Conservation (phyloP, 257 asterid genomes). For the Nicotiana sylvestris region DNA sequence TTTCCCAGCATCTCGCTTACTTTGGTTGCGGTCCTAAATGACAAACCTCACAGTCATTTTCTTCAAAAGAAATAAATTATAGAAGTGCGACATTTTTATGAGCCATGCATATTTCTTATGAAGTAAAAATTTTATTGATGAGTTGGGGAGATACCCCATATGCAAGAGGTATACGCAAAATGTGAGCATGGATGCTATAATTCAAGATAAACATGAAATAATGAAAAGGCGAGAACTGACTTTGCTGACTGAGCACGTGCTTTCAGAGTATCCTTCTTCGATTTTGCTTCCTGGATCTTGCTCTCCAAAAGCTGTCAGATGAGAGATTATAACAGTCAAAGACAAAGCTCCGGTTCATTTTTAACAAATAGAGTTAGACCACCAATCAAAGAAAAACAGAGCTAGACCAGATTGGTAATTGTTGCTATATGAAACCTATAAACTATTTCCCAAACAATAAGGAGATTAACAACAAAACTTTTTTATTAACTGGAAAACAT, state of each 20-base stretch:
- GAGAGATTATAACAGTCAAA: slow-evolving; percentile 14
- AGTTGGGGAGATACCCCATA: background rate
- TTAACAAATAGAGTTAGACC: background rate
- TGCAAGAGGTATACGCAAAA: slow-evolving; percentile 6
- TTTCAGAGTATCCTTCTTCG: slow-evolving; percentile 93
- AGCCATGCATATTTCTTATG: background rate
- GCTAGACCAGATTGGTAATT: background rate
- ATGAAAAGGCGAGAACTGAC: slow-evolving; percentile 41
- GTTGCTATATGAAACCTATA: background rate
- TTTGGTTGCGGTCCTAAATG: slow-evolving; percentile 83
- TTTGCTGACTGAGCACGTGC: slow-evolving; percentile 99
- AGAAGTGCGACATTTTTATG: background rate
- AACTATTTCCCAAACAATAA: background rate
- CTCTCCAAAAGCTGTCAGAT: slow-evolving; percentile 75
- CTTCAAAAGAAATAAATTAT: background rate
- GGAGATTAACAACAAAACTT: background rate
- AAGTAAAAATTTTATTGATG: background rate
- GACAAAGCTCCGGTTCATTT: background rate
- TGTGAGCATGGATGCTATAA: background rate
- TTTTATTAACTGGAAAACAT: background rate
- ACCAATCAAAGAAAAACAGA: background rate
- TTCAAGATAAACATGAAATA: background rate
- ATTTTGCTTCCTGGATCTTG: slow-evolving; percentile 96
- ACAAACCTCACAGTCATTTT: slow-evolving; percentile 17
- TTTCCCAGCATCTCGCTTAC: slow-evolving; percentile 96